A percentile compares a stretch with the other conserved stretches of the same genome.
phyloP scores from a whole-genome alignment of 1,139 yeast genomes.

The Petasospora fabianii region DNA sequence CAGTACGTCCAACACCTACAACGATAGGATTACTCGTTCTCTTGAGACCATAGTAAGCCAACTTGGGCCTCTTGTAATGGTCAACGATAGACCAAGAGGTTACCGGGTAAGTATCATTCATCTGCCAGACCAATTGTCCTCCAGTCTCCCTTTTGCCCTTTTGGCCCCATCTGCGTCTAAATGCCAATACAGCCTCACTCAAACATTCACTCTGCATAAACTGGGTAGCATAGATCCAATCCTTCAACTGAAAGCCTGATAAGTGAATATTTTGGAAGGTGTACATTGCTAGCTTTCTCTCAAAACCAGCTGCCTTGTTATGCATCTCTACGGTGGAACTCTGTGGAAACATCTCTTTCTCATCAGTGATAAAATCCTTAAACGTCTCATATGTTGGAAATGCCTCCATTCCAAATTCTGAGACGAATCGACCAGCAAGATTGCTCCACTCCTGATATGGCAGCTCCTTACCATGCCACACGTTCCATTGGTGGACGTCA shows the following conservation, averaged over 20 bases:
- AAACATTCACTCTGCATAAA: slow-evolving; percentile 18
- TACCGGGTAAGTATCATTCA: slow-evolving; percentile 20
- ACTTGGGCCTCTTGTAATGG: slow-evolving; percentile 14
- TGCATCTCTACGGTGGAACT: slow-evolving; percentile 16
- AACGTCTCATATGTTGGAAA: slow-evolving; percentile 14
- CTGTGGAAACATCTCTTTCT: slow-evolving; percentile 15
- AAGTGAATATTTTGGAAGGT: slow-evolving; percentile 14
- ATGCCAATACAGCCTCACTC: slow-evolving; percentile 15
- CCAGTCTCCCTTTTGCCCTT: slow-evolving; percentile 13
- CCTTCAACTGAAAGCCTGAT: slow-evolving; percentile 6
- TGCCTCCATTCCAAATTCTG: slow-evolving; percentile 22
- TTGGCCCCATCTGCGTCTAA: slow-evolving; percentile 18
- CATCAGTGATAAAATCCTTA: slow-evolving; percentile 11
- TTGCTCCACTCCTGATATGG: slow-evolving; percentile 20
- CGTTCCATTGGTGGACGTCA: slow-evolving; percentile 23
- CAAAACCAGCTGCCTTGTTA: slow-evolving; percentile 19
- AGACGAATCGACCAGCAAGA: slow-evolving; percentile 17
- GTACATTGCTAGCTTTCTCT: slow-evolving; percentile 16
- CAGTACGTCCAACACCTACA: slow-evolving; percentile 13
- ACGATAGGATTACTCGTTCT: slow-evolving; percentile 10
- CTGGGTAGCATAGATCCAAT: slow-evolving; percentile 22
- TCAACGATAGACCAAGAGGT: slow-evolving; percentile 23
- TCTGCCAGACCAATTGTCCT: slow-evolving; percentile 22
- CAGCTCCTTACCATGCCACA: slow-evolving; percentile 21
- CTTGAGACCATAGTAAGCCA: slow-evolving; percentile 17